Evolutionary conservation across 352 stramenopile genomes (phyloP).

Genomic region (Globisporangium ultimum): DNA sequence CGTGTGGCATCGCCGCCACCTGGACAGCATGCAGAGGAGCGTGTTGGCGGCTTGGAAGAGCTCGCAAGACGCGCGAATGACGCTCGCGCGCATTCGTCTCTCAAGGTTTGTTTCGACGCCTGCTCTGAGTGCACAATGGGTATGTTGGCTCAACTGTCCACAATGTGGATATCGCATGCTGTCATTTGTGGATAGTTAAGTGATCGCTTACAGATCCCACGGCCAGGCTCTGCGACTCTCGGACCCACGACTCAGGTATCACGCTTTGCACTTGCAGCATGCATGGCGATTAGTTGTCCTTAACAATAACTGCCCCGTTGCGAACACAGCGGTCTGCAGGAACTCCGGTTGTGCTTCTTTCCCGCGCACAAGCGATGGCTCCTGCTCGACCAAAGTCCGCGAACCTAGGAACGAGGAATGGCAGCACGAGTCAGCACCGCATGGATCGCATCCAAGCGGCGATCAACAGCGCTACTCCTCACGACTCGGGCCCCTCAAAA

Average conservation of each 20-base stretch:
- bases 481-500: neutral
- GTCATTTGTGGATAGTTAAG: constrained; percentile 29
- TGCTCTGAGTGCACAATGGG: too few species aligned
- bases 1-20: too few species aligned
- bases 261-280: too few species aligned
- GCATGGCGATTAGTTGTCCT: too few species aligned
- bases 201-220: constrained; percentile 41
- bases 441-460: constrained; percentile 31
- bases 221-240: constrained; percentile 23
- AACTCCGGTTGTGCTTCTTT: too few species aligned
- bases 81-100: neutral
- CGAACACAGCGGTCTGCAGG: too few species aligned
- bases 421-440: constrained; percentile 29
- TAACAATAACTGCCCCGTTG: too few species aligned
- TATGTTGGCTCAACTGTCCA: constrained; percentile 1
- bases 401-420: constrained; percentile 7
- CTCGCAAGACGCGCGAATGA: constrained; percentile 17
- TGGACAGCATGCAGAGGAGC: too few species aligned
- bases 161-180: neutral
- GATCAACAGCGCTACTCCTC: constrained; percentile 13
- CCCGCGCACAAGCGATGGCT: neutral
- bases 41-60: constrained; percentile 6
- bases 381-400: constrained; percentile 41
- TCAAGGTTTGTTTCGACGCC: constrained; percentile 1
- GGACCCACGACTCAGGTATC: neutral